Conservation (phyloP, 2,329 filamentous ascomycete genomes). For the Neurospora sp. region DNA sequence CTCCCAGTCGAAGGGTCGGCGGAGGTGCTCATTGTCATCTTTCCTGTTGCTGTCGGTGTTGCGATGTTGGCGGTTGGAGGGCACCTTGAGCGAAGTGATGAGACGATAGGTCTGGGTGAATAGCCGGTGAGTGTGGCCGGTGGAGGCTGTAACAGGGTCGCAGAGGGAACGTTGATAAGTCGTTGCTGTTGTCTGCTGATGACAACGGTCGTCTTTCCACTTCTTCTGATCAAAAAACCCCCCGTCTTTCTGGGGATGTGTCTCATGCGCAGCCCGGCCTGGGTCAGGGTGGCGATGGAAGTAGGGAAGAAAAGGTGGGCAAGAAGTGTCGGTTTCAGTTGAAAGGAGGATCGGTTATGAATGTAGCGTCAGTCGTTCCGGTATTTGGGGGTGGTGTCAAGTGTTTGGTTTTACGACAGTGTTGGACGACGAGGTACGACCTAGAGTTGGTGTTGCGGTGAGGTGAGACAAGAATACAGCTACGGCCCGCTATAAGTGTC, state of each 20-base stretch:
- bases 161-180: neutral
- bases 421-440: neutral
- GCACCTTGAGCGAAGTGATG: neutral
- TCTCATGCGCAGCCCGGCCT: neutral
- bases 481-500: neutral
- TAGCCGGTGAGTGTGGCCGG: neutral
- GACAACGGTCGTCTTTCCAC: neutral
- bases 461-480: neutral
- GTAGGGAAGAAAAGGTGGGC: too few species aligned
- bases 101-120: neutral
- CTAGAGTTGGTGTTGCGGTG: neutral
- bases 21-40: conserved; percentile 7
- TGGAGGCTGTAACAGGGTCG: neutral
- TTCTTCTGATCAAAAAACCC: neutral
- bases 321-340: neutral
- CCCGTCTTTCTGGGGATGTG: neutral
- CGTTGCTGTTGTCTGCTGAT: neutral
- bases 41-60: neutral
- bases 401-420: neutral
- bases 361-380: neutral
- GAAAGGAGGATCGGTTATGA: neutral
- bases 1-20: neutral
- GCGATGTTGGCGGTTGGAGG: neutral
- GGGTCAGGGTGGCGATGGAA: neutral
- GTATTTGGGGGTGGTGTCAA: neutral